Evolutionary conservation across 805 yeast species (phyloP), one percentile per base, ranked within the genome.

Genomic region (Starmerella geochares): DNA sequence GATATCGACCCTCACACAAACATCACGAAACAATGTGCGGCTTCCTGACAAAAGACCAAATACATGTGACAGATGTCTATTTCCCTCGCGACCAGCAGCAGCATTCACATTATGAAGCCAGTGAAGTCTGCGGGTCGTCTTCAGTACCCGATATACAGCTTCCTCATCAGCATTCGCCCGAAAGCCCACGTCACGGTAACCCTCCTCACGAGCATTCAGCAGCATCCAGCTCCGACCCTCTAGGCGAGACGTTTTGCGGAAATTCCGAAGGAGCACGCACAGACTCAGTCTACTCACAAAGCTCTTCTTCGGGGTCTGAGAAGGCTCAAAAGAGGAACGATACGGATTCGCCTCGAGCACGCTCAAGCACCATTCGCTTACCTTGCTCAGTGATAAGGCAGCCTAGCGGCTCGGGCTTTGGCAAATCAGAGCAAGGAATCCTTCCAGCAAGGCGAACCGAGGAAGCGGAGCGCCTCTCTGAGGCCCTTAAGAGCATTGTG

Each of bases 401-500:
- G 40, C 11, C 25, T 19, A 37, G n/a, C 7, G 11, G 31, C 11
- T 7, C 21, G 3, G 20, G 16, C 39, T 2, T 17, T 9, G 20
- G 20, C 21, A 6, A 14, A 3, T 14, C 31, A 23, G 23, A 24
- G 6, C 42, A 8, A 16, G 10, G 14, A 2, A 7, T 13, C n/a
- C 27, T n/a, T 2, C 20, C 42, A 2, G 10, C 20, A 19, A 20
- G 27, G 19, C 13, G 20, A 8, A 23, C 19, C 4, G 31, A 10
- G 10, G 46, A 41, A 6, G 20, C 38, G 9, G 37, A 42, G 23
- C 28, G 29, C 20, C 28, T 23, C 4, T 19, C 38, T 6, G 50
- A 46, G 6, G 37, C 45, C 9, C 8, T 47, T 11, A 36, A 28
- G 4, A 31, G 37, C 29, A 38, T 58, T 4, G 27, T 46, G 13